These are phyloP conservation scores for Fusarium pininemorale DNA, from an alignment of 2,329 filamentous ascomycete species.

Conservation along the genomic window DNA sequence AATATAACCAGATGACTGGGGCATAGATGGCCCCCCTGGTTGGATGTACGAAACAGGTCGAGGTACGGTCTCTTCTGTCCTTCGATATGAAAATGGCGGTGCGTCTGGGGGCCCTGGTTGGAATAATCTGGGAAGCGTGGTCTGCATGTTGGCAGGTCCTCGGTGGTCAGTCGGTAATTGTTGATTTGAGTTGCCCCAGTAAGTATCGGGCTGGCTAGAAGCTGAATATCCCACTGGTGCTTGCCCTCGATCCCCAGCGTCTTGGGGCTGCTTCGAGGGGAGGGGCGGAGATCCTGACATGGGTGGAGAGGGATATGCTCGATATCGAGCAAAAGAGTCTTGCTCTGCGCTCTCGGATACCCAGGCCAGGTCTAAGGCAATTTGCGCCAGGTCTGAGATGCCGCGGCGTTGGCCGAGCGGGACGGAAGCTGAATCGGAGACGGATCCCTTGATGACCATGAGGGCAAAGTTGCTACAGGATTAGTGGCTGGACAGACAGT, in stretches of 20 bases:
- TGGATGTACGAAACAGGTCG: constrained; percentile 41
- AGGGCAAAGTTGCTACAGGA: constrained; percentile 48
- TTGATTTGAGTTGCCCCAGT: constrained; percentile 52
- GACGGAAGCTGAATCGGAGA: constrained; percentile 54
- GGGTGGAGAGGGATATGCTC: constrained; percentile 76
- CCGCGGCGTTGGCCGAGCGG: constrained; percentile 68
- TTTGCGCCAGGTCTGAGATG: constrained; percentile 62
- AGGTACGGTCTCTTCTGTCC: constrained; percentile 37
- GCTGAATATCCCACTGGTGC: constrained; percentile 54
- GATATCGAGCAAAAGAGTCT: constrained; percentile 64
- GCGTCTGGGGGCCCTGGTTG: constrained; percentile 40
- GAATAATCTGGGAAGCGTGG: constrained; percentile 41
- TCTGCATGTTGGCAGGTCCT: constrained; percentile 38
- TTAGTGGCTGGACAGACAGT: constrained; percentile 30
- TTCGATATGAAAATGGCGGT: constrained; percentile 40
- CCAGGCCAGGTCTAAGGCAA: constrained; percentile 56
- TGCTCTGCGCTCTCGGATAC: constrained; percentile 60
- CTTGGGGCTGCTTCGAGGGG: constrained; percentile 66
- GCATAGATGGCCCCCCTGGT: constrained; percentile 22
- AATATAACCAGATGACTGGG: constrained; percentile 37
- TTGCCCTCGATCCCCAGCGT: constrained; percentile 65
- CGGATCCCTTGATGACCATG: constrained; percentile 63
- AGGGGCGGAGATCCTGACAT: constrained; percentile 75
- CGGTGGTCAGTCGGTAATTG: constrained; percentile 37
- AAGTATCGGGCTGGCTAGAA: constrained; percentile 59